Evolutionary conservation across 2,329 filamentous ascomycete genomes (phyloP), one percentile per base, ranked within the genome.

Genomic region (Aurifilum marmelostoma): DNA sequence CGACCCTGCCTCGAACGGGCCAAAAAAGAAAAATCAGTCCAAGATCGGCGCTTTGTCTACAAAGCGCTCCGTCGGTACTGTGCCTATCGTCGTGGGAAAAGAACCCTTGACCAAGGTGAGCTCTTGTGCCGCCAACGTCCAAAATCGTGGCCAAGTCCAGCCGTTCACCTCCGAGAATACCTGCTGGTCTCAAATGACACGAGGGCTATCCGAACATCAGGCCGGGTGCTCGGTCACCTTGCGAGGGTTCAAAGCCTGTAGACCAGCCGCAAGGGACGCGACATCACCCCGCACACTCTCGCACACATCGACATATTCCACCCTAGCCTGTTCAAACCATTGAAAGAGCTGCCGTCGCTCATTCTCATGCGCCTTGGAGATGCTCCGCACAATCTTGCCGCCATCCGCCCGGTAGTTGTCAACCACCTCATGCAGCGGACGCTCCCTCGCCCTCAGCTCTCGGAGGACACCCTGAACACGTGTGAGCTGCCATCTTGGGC

Each of bases 371-470:
- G 60, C 43, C 2, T 61, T 47, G 6, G 56, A 41, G 3, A 68
- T 63, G 29, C 63, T 63, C 11, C 56, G 8, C 3, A 71, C 52
- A 8, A 71, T 60, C 21, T 39, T 64, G 24, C 41, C 24, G 39
- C 70, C 67, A 18, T 60, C 59, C 2, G 11, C 54, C n/a, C 47
- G 32, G 63, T 70, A 71, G 24, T 67, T 65, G 0, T 66, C 21
- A 3, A 68, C 39, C 2, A 71, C 65, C 24, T 71, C 67, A 8
- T 21, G 34, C 3, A 71, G 37, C 8, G 67, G 47, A 18, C 59
- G 50, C 63, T 71, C 65, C 12, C 50, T 69, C 24, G 58, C 41
- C 27, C 69, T 67, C 3, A 71, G 50, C 9, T 63, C 34, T 39
- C 70, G 65, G 21, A 70, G 37, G 18, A 70, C 39, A 2, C 64